Evolutionary conservation across 2,329 filamentous ascomycete genomes (phyloP), one percentile per base, ranked within the genome.

Genomic region (Chrysoporthe deuterocubensis): DNA sequence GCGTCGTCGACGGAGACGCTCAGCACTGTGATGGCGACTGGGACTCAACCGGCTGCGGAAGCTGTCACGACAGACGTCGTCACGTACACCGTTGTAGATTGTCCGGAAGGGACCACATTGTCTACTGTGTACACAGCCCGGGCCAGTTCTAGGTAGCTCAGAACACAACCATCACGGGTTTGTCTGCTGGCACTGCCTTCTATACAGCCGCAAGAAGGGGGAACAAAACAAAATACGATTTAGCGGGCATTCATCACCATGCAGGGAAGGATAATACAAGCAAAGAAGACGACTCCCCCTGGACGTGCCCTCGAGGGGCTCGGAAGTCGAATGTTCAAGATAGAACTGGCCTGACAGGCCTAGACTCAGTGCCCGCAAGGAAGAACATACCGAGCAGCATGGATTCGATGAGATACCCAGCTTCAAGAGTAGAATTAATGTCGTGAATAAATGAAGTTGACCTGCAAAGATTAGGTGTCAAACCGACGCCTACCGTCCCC

Each of bases 111-210:
- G 34, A 40, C 56, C 56, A 58, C 56, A 11, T 26, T 58, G 32
- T 58, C 37, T 58, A 58, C 56, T 6, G 37, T 58, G 21, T 54
- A 54, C 16, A 54, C 50, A 54, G 50, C 50, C 26, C 26, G 50
- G 50, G 14, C 50, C 13, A 54, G 5, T 32, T 54, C 50, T 32
- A 21, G 21, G 16, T 54, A 34, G 13, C 11, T 4, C 50, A 32
- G 50, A 13, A 54, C 21, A 54, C 11, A 4, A 32, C 21, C 26
- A 6, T 11, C 11, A 52, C 13, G 7, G 21, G 8, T 50, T 13
- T 11, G 4, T 26, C 48, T 13, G 3, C 37, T 9, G 37, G 37
- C 37, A 5, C 37, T 7, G 37, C n/a, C 11, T 13, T 50, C 48
- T 50, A 40, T 9, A 40, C n/a, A 9, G 5, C 8, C 11, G n/a